Evolutionary conservation across 2,329 filamentous ascomycete genomes (phyloP), one percentile per base, ranked within the genome.

Genomic region (Cladobotryum mycophilum): DNA sequence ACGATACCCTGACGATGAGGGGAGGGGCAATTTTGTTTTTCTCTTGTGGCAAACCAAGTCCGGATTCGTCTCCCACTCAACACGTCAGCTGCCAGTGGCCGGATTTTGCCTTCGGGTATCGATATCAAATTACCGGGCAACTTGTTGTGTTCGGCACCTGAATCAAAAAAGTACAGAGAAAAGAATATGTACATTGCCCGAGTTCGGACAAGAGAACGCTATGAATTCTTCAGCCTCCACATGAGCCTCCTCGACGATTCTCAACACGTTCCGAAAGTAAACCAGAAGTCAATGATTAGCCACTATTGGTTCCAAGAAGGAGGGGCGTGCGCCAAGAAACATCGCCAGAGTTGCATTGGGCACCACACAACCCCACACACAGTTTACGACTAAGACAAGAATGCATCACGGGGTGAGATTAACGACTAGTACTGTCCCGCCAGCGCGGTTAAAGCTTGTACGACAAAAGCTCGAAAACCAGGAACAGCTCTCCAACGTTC

Each of bases 321-420:
- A 22, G 40, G 40, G 40, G 40, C 20, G 40, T 22, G 17, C 40
- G 25, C 40, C 15, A 42, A 22, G 20, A 18, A 30, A n/a, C 42
- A 30, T 35, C 42, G 33, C 30, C 22, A 45, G 42, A 15, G 25
- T 45, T n/a, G 22, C 22, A 45, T 45, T 18, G 17, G 42, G 25
- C 42, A 33, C n/a, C 42, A 30, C 20, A 45, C 42, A 42, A 42
- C 42, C 42, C 42, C 42, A 45, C 42, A 45, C 42, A 45, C 42
- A 45, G 42, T 45, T 17, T 15, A n/a, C 18, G 18, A 30, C 20
- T 20, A 34, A 45, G 25, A 33, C 15, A 45, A 45, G 33, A 34
- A n/a, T n/a, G 20, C 20, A 15, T 45, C 20, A 34, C 42, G n/a
- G 20, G 25, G 42, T 35, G 42, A 35, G 42, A 45, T 35, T 45